Evolutionary conservation across 1,284 basidiomycete species (phyloP), one percentile per base, ranked within the genome.

Genomic region (Lentinula novae-zelandiae): DNA sequence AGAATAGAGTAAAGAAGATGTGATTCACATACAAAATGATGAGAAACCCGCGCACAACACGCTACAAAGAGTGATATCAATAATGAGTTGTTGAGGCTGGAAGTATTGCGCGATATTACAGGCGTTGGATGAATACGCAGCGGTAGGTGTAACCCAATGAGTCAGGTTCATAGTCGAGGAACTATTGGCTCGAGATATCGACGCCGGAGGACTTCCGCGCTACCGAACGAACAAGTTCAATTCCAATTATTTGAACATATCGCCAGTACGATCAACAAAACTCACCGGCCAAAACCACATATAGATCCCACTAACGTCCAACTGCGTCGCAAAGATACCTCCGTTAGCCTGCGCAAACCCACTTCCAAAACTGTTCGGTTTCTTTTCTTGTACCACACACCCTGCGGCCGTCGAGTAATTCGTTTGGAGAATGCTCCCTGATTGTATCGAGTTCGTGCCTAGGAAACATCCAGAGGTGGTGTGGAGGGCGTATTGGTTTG

Each of bases 231-330:
- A 27, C 0, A 27, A 27, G 27, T 27, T 27, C 3, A 27, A 27
- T 27, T 4, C 27, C 27, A 27, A 27, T 42, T 4, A 57, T 17
- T 15, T 2, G 27, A 38, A 58, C n/a, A 27, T 22, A 40, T 55
- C 12, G 4, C 36, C 9, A 31, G 27, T 44, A 22, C 17, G 17
- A 17, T 17, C 17, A 17, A 17, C 17, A 17, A 1, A 1, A 75
- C 78, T 63, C 66, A 84, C 82, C 57, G 76, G 78, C 79, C 84
- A 85, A 75, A 86, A 89, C 87, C 87, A 90, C 51, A 89, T 82
- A 67, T 80, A 72, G 64, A 80, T 76, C 3, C 84, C 83, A 27
- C 78, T 67, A 6, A 75, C 72, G 57, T 87, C 82, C 66, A 86
- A 83, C 71, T 87, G 85, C 1, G 80, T 72, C 9, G 85, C 84